These are phyloP conservation scores for Calonectria henricotiae DNA, from an alignment of 2,329 filamentous ascomycete species.

Conservation along the genomic window DNA sequence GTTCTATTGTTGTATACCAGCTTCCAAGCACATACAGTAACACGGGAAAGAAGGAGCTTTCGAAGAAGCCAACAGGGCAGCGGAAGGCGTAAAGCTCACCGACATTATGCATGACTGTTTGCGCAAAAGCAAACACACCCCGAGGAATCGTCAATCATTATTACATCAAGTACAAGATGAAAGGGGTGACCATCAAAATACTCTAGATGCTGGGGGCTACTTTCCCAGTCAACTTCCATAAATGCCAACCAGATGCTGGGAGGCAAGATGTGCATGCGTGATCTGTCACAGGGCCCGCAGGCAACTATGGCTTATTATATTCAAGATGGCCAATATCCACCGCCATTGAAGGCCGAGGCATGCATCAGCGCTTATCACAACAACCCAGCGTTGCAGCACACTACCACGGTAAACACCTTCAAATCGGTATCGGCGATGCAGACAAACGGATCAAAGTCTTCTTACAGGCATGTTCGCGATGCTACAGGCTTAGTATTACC, in stretches of 20 bases:
- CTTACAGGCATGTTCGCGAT: neutral
- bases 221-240: slow-evolving; percentile 12
- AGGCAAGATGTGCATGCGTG: neutral
- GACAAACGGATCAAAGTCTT: neutral
- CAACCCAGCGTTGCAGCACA: slow-evolving; percentile 17
- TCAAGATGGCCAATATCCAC: neutral
- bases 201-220: neutral
- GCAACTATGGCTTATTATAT: neutral
- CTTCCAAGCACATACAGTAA: slow-evolving; percentile 32
- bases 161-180: too few species aligned
- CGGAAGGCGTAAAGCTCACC: slow-evolving; percentile 30
- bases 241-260: slow-evolving; percentile 4
- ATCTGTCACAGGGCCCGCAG: too few species aligned
- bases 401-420: slow-evolving; percentile 8
- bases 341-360: neutral
- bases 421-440: slow-evolving; percentile 13
- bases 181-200: neutral
- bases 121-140: neutral
- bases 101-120: slow-evolving; percentile 13
- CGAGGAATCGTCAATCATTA: neutral
- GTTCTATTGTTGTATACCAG: slow-evolving; percentile 38
- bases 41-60: slow-evolving; percentile 34
- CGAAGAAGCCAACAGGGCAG: slow-evolving; percentile 32
- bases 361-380: slow-evolving; percentile 21
- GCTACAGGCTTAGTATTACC: neutral